A percentile compares a stretch with the other conserved stretches of the same genome.
Evolutionary conservation across 176 grass and related monocot species (phyloP).

Genomic region (Carex cristatella): DNA sequence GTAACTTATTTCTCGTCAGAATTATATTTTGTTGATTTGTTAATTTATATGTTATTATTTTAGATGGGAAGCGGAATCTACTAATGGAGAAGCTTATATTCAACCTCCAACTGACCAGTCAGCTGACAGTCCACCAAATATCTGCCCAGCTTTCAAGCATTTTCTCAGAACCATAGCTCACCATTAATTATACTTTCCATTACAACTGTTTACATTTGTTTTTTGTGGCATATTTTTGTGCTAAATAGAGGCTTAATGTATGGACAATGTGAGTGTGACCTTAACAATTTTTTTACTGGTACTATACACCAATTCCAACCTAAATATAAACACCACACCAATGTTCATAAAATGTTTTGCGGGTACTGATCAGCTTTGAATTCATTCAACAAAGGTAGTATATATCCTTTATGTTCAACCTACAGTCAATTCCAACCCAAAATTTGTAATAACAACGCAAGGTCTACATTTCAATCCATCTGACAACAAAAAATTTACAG

Average conservation of each 20-base stretch:
- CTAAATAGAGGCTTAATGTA: neutral
- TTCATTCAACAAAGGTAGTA: too few relatives aligned
- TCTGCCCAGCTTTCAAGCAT: constrained; percentile 89
- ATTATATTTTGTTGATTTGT: constrained; percentile 4
- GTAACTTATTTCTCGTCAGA: neutral
- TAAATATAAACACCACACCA: too few relatives aligned
- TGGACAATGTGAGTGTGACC: neutral
- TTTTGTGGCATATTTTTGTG: neutral
- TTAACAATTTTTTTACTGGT: too few relatives aligned
- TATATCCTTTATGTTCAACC: too few relatives aligned
- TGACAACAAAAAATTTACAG: too few relatives aligned
- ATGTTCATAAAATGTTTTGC: too few relatives aligned
- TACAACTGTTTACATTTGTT: neutral
- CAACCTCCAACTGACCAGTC: constrained; percentile 76
- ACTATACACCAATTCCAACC: too few relatives aligned
- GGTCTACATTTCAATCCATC: too few relatives aligned
- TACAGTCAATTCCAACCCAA: too few relatives aligned
- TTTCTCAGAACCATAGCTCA: constrained; percentile 33
- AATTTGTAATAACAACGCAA: too few relatives aligned
- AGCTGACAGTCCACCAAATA: constrained; percentile 73
- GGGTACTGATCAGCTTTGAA: too few relatives aligned
- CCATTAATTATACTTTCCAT: neutral
- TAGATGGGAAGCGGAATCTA: constrained; percentile 96
- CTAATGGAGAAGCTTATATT: constrained; percentile 87
- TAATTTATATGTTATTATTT: constrained; percentile 15